These are phyloP conservation scores for Metschnikowia cerradonensis DNA, from an alignment of 805 yeast genomes.

Conservation along the genomic window DNA sequence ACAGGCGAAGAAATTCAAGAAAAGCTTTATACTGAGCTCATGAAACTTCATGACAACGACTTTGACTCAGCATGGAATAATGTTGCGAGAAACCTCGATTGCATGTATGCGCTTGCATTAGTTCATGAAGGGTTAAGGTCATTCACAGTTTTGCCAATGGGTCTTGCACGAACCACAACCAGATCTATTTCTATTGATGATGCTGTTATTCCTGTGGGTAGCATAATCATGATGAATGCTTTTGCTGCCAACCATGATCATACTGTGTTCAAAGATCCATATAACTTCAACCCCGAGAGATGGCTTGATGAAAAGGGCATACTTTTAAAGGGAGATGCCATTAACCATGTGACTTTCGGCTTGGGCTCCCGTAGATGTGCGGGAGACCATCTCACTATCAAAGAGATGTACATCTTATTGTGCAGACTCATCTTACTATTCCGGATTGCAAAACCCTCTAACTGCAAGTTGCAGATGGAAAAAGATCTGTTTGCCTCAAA, in stretches of 20 bases:
- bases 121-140: conserved; percentile 59
- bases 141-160: conserved; percentile 63
- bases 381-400: conserved; percentile 60
- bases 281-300: conserved; percentile 49
- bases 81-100: conserved; percentile 27
- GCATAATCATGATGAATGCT: conserved; percentile 61
- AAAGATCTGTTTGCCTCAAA: conserved; percentile 51
- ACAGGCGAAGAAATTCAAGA: conserved; percentile 39
- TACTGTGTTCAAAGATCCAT: conserved; percentile 39
- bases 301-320: conserved; percentile 37
- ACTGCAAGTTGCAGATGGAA: conserved; percentile 32
- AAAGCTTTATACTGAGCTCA: conserved; percentile 31
- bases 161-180: conserved; percentile 61
- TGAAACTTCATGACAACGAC: conserved; percentile 1
- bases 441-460: conserved; percentile 41
- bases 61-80: conserved; percentile 23
- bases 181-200: conserved; percentile 41
- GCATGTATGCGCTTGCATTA: conserved; percentile 54
- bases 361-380: conserved; percentile 71
- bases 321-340: conserved; percentile 10
- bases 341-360: conserved; percentile 58
- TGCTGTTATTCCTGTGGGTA: conserved; percentile 48
- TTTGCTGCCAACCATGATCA: conserved; percentile 69
- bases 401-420: conserved; percentile 59
- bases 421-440: conserved; percentile 52